phyloP scores from a whole-genome alignment of 73 alveolate species.

The Stentor roeselii region DNA sequence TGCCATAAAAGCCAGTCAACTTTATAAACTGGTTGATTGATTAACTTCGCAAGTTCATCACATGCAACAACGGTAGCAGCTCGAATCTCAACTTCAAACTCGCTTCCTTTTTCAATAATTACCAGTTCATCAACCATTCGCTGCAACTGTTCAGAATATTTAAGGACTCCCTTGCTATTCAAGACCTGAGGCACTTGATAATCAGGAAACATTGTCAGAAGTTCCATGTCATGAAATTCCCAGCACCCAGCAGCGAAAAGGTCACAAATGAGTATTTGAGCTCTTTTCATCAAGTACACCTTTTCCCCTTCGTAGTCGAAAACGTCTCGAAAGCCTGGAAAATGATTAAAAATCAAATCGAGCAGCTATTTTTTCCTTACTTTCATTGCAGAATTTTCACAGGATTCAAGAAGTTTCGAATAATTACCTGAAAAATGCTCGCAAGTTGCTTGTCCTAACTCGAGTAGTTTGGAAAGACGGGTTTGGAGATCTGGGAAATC shows the following conservation, averaged over 20 bases:
- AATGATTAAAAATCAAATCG: constrained; percentile 49
- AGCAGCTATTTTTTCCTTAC: constrained; percentile 40
- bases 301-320: constrained; percentile 90
- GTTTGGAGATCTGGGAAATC: constrained; percentile 80
- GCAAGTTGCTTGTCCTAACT: constrained; percentile 66
- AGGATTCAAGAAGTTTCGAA: constrained; percentile 52
- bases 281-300: constrained; percentile 88
- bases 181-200: constrained; percentile 86
- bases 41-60: constrained; percentile 53
- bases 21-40: constrained; percentile 53
- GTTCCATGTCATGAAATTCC: constrained; percentile 63
- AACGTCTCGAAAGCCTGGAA: constrained; percentile 90
- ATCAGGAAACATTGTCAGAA: constrained; percentile 97
- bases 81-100: constrained; percentile 75
- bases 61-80: constrained; percentile 71
- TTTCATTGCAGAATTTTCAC: constrained; percentile 61
- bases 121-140: constrained; percentile 51
- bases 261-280: constrained; percentile 92
- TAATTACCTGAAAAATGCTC: constrained; percentile 64
- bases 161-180: constrained; percentile 57
- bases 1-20: constrained; percentile 80
- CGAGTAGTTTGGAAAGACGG: constrained; percentile 86
- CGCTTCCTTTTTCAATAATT: constrained; percentile 58
- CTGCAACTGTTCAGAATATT: constrained; percentile 57
- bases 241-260: constrained; percentile 74